A percentile compares a stretch with the other conserved stretches of the same genome.
phyloP scores from a whole-genome alignment of 2,329 filamentous ascomycete genomes.

The Colletotrichum agaves region DNA sequence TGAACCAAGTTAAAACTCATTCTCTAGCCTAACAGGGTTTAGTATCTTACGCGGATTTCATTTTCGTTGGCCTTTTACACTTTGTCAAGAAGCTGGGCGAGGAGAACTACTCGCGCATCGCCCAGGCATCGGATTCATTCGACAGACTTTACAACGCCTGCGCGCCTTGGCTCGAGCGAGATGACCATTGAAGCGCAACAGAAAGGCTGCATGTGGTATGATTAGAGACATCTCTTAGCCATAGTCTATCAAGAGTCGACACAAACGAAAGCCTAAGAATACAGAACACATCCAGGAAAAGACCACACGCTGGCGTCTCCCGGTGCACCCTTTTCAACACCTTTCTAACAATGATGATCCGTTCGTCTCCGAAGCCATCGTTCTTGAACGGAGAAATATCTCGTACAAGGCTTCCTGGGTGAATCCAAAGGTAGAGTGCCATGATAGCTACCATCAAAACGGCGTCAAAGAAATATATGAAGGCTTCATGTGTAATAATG shows the following conservation, averaged over 20 bases:
- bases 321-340: neutral
- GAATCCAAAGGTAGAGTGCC: constrained; percentile 39
- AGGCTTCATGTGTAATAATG: constrained; percentile 53
- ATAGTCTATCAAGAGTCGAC: neutral
- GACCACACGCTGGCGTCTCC: too few relatives aligned
- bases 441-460: constrained; percentile 54
- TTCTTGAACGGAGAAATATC: constrained; percentile 13
- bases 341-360: constrained; percentile 25
- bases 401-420: constrained; percentile 35
- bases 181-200: neutral
- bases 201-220: too few relatives aligned
- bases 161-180: constrained; percentile 23
- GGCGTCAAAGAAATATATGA: constrained; percentile 56
- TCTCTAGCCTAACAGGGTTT: neutral
- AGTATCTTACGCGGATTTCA: constrained; percentile 64
- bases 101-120: constrained; percentile 50
- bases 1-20: too few relatives aligned
- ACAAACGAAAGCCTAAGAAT: neutral
- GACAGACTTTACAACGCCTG: constrained; percentile 29
- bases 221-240: too few relatives aligned
- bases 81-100: constrained; percentile 53
- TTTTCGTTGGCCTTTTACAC: constrained; percentile 61
- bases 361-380: constrained; percentile 6
- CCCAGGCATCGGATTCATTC: constrained; percentile 40
- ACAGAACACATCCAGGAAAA: neutral